Percentiles rank a stretch among this genome's conserved stretches.
These are phyloP conservation scores for Coniella vitis DNA, from an alignment of 2,329 filamentous ascomycete genomes.

Conservation along the genomic window DNA sequence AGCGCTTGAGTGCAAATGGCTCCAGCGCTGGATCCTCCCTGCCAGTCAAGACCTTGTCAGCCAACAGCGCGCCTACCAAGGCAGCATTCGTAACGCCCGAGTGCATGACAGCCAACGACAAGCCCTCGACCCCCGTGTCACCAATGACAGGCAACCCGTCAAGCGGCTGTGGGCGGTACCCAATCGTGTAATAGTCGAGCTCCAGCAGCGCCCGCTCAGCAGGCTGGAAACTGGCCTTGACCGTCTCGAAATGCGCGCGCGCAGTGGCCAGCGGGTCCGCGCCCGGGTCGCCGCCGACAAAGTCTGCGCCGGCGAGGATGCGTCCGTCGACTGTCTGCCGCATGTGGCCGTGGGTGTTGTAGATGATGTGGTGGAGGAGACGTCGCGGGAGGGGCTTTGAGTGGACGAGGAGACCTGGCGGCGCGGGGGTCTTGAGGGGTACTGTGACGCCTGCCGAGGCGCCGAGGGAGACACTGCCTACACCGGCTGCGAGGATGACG, in stretches of 20 bases:
- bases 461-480: conserved; percentile 22
- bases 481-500: conserved; percentile 25
- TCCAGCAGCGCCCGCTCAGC: conserved; percentile 18
- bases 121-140: conserved; percentile 20
- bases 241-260: conserved; percentile 19
- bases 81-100: conserved; percentile 24
- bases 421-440: conserved; percentile 19
- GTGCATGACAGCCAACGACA: conserved; percentile 27
- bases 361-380: conserved; percentile 20
- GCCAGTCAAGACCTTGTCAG: conserved; percentile 17
- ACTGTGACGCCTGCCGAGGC: conserved; percentile 20
- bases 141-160: conserved; percentile 26
- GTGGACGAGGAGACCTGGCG: conserved; percentile 25
- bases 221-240: conserved; percentile 17
- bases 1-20: conserved; percentile 16
- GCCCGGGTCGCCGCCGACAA: conserved; percentile 17
- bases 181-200: conserved; percentile 25
- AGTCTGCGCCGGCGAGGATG: conserved; percentile 21
- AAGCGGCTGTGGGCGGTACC: conserved; percentile 21
- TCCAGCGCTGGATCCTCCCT: conserved; percentile 17
- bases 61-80: conserved; percentile 21
- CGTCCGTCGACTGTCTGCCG: conserved; percentile 25
- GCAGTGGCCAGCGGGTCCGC: conserved; percentile 21
- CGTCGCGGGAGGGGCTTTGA: conserved; percentile 19
- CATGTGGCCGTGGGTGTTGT: conserved; percentile 22